Evolutionary conservation across 2,329 filamentous ascomycete species (phyloP).

Genomic region (Fusarium hostae): DNA sequence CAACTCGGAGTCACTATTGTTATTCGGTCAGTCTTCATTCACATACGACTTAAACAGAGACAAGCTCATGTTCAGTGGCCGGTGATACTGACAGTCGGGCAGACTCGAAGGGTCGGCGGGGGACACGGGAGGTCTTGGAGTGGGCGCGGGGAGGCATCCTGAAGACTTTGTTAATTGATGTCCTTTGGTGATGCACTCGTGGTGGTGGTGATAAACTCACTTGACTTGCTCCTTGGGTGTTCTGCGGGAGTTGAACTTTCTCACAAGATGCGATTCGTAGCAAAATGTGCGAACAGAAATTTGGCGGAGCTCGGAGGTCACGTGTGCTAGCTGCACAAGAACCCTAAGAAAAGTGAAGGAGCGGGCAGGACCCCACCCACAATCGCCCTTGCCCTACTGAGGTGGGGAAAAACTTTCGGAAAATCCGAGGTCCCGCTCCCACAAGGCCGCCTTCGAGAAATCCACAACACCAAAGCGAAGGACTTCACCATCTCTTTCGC

Average conservation of each 20-base stretch:
- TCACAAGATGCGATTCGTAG: conserved; percentile 33
- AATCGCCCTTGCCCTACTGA: conserved; percentile 50
- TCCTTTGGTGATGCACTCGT: conserved; percentile 18
- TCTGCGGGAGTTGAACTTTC: conserved; percentile 51
- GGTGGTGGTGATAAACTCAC: conserved; percentile 46
- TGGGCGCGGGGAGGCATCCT: conserved; percentile 71
- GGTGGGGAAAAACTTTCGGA: conserved; percentile 48
- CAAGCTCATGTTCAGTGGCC: conserved; percentile 99
- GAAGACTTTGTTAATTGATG: conserved; percentile 45
- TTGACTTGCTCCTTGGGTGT: conserved; percentile 54
- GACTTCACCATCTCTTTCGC: conserved; percentile 50
- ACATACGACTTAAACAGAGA: conserved; percentile 95
- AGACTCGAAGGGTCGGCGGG: conserved; percentile 97
- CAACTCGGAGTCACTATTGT: conserved; percentile 93
- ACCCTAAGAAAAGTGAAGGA: conserved; percentile 47
- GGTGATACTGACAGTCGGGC: conserved; percentile 97
- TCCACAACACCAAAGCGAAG: conserved; percentile 51
- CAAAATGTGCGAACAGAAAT: conserved; percentile 52
- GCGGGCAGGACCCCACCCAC: conserved; percentile 21
- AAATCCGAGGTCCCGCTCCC: conserved; percentile 52
- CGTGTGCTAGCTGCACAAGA: conserved; percentile 42
- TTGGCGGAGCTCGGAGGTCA: conserved; percentile 42
- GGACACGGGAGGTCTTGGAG: conserved; percentile 99
- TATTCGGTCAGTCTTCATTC: conserved; percentile 74
- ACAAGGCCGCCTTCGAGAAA: conserved; percentile 53